Conservation (phyloP, 495 filamentous ascomycete species). For the Bathelium albidoporum region DNA sequence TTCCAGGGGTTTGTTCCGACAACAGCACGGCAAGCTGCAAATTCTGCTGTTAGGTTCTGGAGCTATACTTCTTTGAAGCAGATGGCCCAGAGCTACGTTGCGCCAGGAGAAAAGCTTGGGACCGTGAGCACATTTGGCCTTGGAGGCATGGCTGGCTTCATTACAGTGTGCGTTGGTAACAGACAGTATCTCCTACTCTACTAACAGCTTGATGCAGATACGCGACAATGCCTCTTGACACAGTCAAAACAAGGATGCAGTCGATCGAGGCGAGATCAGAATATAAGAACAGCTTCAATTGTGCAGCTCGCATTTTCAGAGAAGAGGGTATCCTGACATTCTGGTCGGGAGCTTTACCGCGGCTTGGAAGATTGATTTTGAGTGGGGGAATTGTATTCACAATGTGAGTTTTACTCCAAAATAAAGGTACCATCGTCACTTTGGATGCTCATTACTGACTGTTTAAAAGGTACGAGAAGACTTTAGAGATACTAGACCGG, state of each 20-base stretch:
- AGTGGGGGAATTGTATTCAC: conserved; percentile 97
- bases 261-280: conserved; percentile 73
- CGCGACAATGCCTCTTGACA: conserved; percentile 82
- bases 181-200: background rate
- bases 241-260: conserved; percentile 97
- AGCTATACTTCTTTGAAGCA: conserved; percentile 87
- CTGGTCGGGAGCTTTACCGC: conserved; percentile 85
- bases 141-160: conserved; percentile 78
- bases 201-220: conserved; percentile 32
- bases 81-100: conserved; percentile 80
- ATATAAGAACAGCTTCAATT: conserved; percentile 84
- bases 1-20: conserved; percentile 96
- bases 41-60: conserved; percentile 80
- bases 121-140: conserved; percentile 82
- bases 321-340: conserved; percentile 85
- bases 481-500: conserved; percentile 74
- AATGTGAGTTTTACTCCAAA: conserved; percentile 46
- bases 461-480: conserved; percentile 75
- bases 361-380: conserved; percentile 68
- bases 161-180: conserved; percentile 66
- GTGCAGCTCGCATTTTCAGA: conserved; percentile 71
- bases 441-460: conserved; percentile 1
- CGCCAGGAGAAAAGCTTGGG: conserved; percentile 89
- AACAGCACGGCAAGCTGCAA: conserved; percentile 87
- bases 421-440: too few relatives aligned